phyloP scores from a whole-genome alignment of 2,329 filamentous ascomycete genomes.

The Aspergillus versicolor region DNA sequence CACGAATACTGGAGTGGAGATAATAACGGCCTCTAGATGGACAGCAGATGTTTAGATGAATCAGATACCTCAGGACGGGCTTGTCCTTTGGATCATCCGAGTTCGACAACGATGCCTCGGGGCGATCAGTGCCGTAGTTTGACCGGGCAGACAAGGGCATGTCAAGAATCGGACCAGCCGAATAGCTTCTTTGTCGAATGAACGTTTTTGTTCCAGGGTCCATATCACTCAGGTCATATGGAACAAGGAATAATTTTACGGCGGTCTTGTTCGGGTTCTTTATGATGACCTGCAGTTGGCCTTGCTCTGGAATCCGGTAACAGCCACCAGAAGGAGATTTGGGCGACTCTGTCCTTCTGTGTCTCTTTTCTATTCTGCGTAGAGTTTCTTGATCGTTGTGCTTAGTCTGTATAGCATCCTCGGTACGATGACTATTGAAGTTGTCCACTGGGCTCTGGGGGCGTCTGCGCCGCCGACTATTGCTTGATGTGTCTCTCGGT shows the following conservation, averaged over 20 bases:
- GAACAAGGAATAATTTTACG: constrained; percentile 91
- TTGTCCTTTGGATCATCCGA: constrained; percentile 46
- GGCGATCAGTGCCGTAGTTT: constrained; percentile 51
- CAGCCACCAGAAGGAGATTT: constrained; percentile 79
- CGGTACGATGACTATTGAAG: constrained; percentile 11
- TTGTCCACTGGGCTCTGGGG: constrained; percentile 30
- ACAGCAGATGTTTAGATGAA: constrained; percentile 91
- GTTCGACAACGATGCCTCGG: constrained; percentile 53
- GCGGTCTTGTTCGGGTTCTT: constrained; percentile 99
- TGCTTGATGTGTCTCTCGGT: constrained; percentile 45
- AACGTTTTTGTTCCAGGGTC: constrained; percentile 93
- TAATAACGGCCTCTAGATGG: constrained; percentile 80
- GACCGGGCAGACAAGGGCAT: constrained; percentile 52
- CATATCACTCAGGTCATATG: constrained; percentile 91
- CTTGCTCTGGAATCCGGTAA: constrained; percentile 90
- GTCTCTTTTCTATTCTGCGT: constrained; percentile 56
- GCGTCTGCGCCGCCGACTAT: constrained; percentile 41
- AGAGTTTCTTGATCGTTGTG: constrained; percentile 33
- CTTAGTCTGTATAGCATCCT: constrained; percentile 13
- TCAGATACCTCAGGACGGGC: constrained; percentile 80
- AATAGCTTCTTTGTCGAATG: constrained; percentile 90
- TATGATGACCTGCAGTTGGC: constrained; percentile 93
- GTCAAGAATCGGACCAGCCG: constrained; percentile 79
- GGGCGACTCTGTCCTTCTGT: constrained; percentile 58
- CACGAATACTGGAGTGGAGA: constrained; percentile 85